Evolutionary conservation across 1,139 yeast genomes (phyloP).

Genomic region (Meyerozyma guilliermondii): DNA sequence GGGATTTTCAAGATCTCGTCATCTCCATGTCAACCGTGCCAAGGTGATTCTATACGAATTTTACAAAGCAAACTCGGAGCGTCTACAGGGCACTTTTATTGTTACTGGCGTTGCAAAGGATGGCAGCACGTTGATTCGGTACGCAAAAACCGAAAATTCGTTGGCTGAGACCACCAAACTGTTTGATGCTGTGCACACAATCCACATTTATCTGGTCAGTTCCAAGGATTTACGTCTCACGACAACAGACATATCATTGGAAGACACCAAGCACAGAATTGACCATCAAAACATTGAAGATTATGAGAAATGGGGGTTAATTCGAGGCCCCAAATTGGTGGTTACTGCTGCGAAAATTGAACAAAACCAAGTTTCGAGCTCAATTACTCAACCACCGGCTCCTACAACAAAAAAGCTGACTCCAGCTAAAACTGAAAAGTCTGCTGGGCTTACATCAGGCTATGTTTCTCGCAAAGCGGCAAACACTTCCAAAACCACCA

Average conservation of each 20-base stretch:
- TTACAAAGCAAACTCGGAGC: conserved; percentile 26
- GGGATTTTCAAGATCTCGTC: conserved; percentile 22
- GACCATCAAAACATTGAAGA: conserved; percentile 14
- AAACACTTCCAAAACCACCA: conserved; percentile 7
- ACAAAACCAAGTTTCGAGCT: neutral
- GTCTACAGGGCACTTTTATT: conserved; percentile 29
- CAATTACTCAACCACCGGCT: neutral
- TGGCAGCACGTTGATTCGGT: conserved; percentile 15
- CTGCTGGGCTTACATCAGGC: conserved; percentile 19
- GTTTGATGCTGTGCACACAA: conserved; percentile 19
- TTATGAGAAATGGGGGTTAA: conserved; percentile 27
- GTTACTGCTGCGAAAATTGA: conserved; percentile 6
- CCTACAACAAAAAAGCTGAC: neutral
- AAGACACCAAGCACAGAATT: conserved; percentile 21
- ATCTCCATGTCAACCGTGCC: conserved; percentile 25
- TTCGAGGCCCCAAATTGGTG: conserved; percentile 28
- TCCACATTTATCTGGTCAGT: conserved; percentile 30
- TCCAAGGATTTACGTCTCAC: conserved; percentile 14
- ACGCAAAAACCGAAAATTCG: conserved; percentile 15
- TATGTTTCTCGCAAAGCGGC: conserved; percentile 25
- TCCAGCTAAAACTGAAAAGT: conserved; percentile 10
- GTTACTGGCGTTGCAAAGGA: conserved; percentile 22
- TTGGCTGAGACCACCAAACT: conserved; percentile 13
- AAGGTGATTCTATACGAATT: conserved; percentile 27
- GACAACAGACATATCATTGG: conserved; percentile 18